Evolutionary conservation across 352 stramenopile genomes (phyloP).

Genomic region (Halophytophthora polymorphica): DNA sequence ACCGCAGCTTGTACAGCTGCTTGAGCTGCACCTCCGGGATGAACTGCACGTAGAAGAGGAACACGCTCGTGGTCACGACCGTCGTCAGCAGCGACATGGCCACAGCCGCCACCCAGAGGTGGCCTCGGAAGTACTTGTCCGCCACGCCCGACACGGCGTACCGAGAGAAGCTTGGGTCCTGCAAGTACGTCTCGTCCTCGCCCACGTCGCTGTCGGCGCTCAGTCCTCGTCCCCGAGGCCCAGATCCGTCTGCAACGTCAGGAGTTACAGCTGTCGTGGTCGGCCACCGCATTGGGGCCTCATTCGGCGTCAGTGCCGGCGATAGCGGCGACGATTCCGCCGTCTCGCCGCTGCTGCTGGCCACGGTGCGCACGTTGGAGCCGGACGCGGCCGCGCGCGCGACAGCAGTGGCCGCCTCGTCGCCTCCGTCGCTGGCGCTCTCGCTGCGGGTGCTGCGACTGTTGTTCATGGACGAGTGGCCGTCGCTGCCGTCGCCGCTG

Average conservation of each 20-base stretch:
- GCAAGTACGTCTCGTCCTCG: slow-evolving; percentile 18
- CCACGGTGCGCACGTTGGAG: slow-evolving; percentile 15
- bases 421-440: slow-evolving; percentile 14
- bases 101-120: slow-evolving; percentile 52
- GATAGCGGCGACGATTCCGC: slow-evolving; percentile 19
- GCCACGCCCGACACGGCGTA: slow-evolving; percentile 38
- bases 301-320: slow-evolving; percentile 7
- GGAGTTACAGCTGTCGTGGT: background rate
- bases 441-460: slow-evolving; percentile 33
- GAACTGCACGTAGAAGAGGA: slow-evolving; percentile 38
- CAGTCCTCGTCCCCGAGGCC: slow-evolving; percentile 1
- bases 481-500: slow-evolving; percentile 12
- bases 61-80: slow-evolving; percentile 29
- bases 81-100: slow-evolving; percentile 32
- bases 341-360: slow-evolving; percentile 23
- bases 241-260: slow-evolving; percentile 6
- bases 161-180: slow-evolving; percentile 23
- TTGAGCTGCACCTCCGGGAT: slow-evolving; percentile 44
- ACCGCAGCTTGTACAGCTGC: slow-evolving; percentile 52
- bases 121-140: slow-evolving; percentile 31
- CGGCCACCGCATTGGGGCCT: background rate
- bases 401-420: background rate
- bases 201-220: slow-evolving; percentile 12
- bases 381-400: slow-evolving; percentile 2
- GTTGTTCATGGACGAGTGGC: slow-evolving; percentile 20